Evolutionary conservation across 208 protist species (phyloP), one percentile per base, ranked within the genome.

Genomic region (Herpetomonas muscarum): DNA sequence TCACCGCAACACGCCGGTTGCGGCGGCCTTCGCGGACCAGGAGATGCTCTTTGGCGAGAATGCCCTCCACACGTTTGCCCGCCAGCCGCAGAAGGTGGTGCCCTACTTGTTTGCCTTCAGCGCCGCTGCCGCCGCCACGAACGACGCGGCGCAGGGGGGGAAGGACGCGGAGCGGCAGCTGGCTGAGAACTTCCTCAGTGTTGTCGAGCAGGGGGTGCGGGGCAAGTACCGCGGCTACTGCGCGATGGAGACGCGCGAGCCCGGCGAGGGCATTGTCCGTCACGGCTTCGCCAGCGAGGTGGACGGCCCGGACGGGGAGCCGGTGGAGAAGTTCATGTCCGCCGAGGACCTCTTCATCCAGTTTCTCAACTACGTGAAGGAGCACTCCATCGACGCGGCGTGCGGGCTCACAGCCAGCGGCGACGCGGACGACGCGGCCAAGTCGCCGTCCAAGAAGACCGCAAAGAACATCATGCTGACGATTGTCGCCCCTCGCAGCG

Each of bases 291-390:
- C 49, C 26, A 77, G 79, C 68, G 64, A 68, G 28, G 42, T 45
- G n/a, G 56, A 70, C 31, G 24, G 53, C 13, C 48, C 45, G 36
- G 64, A 74, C 36, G 74, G 79, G 6, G 57, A 41, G 21, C 19
- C 25, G 55, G 62, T 67, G 21, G 59, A 71, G 37, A 48, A 45
- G 34, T 87, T 92, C 59, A 47, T 91, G 46, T 65, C 70, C 3
- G 79, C 79, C 26, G 77, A 87, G 50, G 75, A 92, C 32, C 59
- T 91, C 22, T 83, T 95, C 44, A 73, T 91, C 3, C 62, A 74
- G 32, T 92, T 91, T 59, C 72, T 95, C 25, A 89, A 90, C 68
- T 77, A 90, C 57, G 41, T 95, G 10, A 95, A 95, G 67, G 70
- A 78, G 55, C 81, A 87, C 55, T 77, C 76, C 22, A 55, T 95